These are phyloP conservation scores for Ramicandelaber brevisporus DNA, from an alignment of 192 early-diverging fungal genomes.

Conservation along the genomic window DNA sequence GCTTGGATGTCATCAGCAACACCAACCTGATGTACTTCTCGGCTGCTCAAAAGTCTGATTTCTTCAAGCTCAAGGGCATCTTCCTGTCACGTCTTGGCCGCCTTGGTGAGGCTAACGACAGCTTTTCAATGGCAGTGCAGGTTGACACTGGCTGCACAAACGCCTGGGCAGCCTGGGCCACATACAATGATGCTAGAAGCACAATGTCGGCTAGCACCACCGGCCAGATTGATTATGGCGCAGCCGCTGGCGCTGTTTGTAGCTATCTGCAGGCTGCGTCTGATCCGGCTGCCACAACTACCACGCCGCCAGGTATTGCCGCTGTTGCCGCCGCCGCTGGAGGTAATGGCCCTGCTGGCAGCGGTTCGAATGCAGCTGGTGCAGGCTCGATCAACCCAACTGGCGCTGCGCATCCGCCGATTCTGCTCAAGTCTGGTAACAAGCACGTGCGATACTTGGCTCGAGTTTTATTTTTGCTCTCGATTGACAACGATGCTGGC, in stretches of 20 bases:
- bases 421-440: too few relatives aligned
- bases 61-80: constrained; percentile 86
- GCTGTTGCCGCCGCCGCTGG: too few relatives aligned
- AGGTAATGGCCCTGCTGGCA: too few relatives aligned
- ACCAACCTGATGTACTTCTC: constrained; percentile 96
- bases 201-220: constrained; percentile 62
- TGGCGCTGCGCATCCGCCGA: too few relatives aligned
- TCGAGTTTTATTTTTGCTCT: constrained; percentile 81
- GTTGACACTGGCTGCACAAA: constrained; percentile 70
- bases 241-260: constrained; percentile 73
- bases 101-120: constrained; percentile 64
- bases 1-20: constrained; percentile 96
- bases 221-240: constrained; percentile 50
- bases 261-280: constrained; percentile 89
- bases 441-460: too few relatives aligned
- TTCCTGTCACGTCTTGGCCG: constrained; percentile 74
- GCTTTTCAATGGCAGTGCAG: constrained; percentile 76
- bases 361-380: too few relatives aligned
- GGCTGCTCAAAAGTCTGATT: constrained; percentile 80
- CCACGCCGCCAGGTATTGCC: too few relatives aligned
- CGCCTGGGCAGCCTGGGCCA: constrained; percentile 91
- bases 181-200: constrained; percentile 88
- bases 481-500: constrained; percentile 55
- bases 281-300: too few relatives aligned
- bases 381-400: too few relatives aligned